Evolutionary conservation across 2,329 filamentous ascomycete genomes (phyloP).

Genomic region (Alternaria gaisen): DNA sequence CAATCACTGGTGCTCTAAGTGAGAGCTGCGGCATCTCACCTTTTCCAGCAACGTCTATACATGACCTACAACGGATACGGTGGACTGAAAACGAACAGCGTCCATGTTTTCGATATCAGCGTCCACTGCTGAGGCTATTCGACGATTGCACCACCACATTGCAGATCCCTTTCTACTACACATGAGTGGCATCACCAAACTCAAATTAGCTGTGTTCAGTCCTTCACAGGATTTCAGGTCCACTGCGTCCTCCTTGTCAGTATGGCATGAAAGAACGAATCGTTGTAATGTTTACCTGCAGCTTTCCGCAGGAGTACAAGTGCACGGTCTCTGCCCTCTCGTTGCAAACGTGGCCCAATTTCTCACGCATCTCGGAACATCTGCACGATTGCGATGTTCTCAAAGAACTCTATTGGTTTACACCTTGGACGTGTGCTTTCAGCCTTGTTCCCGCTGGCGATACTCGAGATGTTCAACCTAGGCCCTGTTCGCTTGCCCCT

Average conservation of each 20-base stretch:
- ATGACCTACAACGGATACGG: not conserved
- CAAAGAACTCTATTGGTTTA: conserved; percentile 25
- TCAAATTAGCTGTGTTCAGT: conserved; percentile 20
- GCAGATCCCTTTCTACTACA: conserved; percentile 10
- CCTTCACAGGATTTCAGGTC: conserved; percentile 9
- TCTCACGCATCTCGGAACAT: conserved; percentile 25
- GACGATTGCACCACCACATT: conserved; percentile 8
- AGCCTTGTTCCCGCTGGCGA: conserved; percentile 20
- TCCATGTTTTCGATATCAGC: not conserved
- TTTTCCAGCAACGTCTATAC: not conserved
- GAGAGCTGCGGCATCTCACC: not conserved
- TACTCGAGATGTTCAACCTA: conserved; percentile 37
- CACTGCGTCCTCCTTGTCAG: conserved; percentile 23
- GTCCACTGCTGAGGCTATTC: not conserved
- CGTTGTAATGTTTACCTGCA: conserved; percentile 42
- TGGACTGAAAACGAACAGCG: not conserved
- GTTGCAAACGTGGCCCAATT: conserved; percentile 47
- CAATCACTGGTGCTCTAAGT: not conserved
- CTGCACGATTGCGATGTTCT: conserved; percentile 22
- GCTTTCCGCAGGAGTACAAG: conserved; percentile 39
- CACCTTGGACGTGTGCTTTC: conserved; percentile 27
- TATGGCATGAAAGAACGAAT: conserved; percentile 36
- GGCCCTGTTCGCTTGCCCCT: conserved; percentile 7
- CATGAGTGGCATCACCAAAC: conserved; percentile 19
- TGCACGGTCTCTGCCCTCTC: conserved; percentile 40